phyloP scores from a whole-genome alignment of 345 rosid genomes.

The Geranium rotundifolium region DNA sequence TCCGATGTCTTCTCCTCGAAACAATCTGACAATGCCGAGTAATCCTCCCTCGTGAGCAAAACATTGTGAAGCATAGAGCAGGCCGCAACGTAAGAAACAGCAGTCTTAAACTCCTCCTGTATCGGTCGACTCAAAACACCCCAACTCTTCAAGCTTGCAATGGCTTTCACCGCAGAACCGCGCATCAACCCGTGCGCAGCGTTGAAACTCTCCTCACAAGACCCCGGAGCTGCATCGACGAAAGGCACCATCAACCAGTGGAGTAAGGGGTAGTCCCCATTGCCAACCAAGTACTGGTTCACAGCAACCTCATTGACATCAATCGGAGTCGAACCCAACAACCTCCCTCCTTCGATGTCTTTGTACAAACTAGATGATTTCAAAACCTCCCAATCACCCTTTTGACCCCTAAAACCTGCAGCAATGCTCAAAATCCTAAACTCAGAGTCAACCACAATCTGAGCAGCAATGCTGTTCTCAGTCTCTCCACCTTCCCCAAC shows the following conservation, averaged over 20 bases:
- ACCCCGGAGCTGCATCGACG: constrained; percentile 18
- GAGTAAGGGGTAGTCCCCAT: constrained; percentile 44
- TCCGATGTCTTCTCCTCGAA: constrained; percentile 16
- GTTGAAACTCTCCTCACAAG: constrained; percentile 37
- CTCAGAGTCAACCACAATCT: constrained; percentile 50
- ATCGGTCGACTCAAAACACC: constrained; percentile 40
- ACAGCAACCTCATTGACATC: constrained; percentile 22
- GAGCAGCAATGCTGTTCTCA: constrained; percentile 33
- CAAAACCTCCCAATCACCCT: constrained; percentile 13
- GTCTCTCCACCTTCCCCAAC: constrained; percentile 8
- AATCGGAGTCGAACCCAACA: not conserved
- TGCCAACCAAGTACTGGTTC: constrained; percentile 45
- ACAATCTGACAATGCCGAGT: constrained; percentile 35
- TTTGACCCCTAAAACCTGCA: constrained; percentile 46
- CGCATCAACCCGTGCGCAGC: constrained; percentile 20
- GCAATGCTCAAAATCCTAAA: constrained; percentile 40
- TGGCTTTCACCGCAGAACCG: constrained; percentile 23
- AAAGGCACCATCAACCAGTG: constrained; percentile 65
- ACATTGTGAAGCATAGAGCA: constrained; percentile 60
- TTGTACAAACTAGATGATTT: no score
- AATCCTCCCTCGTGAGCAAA: constrained; percentile 50
- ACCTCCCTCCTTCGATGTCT: no score
- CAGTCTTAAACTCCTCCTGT: constrained; percentile 42
- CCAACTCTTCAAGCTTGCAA: constrained; percentile 55
- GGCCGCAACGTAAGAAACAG: constrained; percentile 45